Evolutionary conservation across 2,329 filamentous ascomycete genomes (phyloP).

Genomic region (Fusarium albosuccineum): DNA sequence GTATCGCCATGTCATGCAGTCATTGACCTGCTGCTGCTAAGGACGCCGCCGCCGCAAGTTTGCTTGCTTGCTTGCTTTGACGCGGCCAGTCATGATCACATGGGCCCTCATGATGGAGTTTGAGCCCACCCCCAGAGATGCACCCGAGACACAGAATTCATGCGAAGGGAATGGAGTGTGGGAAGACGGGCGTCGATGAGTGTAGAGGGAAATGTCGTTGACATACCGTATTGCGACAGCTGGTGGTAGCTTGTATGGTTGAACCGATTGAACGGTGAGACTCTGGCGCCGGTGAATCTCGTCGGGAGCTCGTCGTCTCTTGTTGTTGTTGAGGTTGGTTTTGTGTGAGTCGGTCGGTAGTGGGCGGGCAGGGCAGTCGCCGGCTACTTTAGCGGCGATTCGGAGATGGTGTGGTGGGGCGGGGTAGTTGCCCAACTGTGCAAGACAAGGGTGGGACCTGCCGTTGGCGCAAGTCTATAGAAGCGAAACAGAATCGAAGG

Average conservation of each 20-base stretch:
- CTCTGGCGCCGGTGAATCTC: slow-evolving; percentile 6
- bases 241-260: neutral
- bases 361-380: slow-evolving; percentile 24
- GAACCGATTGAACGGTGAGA: neutral
- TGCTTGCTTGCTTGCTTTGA: slow-evolving; percentile 35
- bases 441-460: slow-evolving; percentile 12
- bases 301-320: slow-evolving; percentile 9
- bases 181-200: neutral
- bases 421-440: slow-evolving; percentile 26
- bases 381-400: slow-evolving; percentile 43
- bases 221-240: slow-evolving; percentile 25
- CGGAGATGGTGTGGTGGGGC: slow-evolving; percentile 36
- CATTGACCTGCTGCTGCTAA: slow-evolving; percentile 35
- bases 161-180: slow-evolving; percentile 16
- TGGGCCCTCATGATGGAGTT: slow-evolving; percentile 38
- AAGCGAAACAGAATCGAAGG: neutral
- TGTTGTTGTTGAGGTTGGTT: slow-evolving; percentile 36
- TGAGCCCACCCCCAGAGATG: slow-evolving; percentile 37
- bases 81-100: slow-evolving; percentile 40
- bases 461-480: slow-evolving; percentile 7
- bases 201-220: neutral
- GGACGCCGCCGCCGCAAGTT: slow-evolving; percentile 34
- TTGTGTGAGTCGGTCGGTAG: slow-evolving; percentile 39
- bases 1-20: slow-evolving; percentile 42
- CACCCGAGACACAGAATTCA: slow-evolving; percentile 34